Evolutionary conservation across 805 yeast species (phyloP), one percentile per base, ranked within the genome.

Genomic region (Saturnispora silvae): DNA sequence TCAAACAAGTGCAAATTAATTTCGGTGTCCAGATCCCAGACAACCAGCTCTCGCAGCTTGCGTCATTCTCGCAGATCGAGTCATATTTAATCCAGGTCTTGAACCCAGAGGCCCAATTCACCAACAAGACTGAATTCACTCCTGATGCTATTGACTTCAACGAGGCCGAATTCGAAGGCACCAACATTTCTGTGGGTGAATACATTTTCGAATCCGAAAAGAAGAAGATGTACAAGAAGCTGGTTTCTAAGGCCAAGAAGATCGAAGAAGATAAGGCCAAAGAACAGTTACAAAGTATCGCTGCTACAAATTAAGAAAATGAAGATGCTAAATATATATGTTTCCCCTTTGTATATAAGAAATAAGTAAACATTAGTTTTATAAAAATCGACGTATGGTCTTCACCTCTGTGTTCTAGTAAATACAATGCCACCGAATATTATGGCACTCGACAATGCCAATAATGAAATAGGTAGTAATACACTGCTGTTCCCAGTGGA

Each of bases 131-230:
- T 51, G 69, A 76, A 52, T 72, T 76, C 49, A 52, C 41, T 23
- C 86, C 92, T n/a, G 72, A 80, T 49, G 89, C 84, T 20, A 72
- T 83, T 39, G 74, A 76, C 43, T 63, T 83, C 46, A 62, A 73
- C 40, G 54, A 63, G 6, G 64, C 63, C 20, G 77, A 72, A 31
- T 81, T 74, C 50, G 63, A 58, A 22, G 74, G 80, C 28, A 63
- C 72, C 4, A 82, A 81, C 46, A 60, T 77, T 24, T 65, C 67
- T 43, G 61, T 76, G 42, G 75, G 70, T 40, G 60, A 69, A 31
- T 75, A 67, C 48, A 64, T 66, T n/a, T 59, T 62, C 38, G 64
- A 67, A 30, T 55, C 56, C 41, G 63, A 66, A 40, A 72, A 70
- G 51, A 59, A 62, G 41, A 56, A 60, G 48, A 61, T 57, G 41